These are phyloP conservation scores for Saccharomycopsis sp. DNA, from an alignment of 805 yeast genomes.

Conservation along the genomic window DNA sequence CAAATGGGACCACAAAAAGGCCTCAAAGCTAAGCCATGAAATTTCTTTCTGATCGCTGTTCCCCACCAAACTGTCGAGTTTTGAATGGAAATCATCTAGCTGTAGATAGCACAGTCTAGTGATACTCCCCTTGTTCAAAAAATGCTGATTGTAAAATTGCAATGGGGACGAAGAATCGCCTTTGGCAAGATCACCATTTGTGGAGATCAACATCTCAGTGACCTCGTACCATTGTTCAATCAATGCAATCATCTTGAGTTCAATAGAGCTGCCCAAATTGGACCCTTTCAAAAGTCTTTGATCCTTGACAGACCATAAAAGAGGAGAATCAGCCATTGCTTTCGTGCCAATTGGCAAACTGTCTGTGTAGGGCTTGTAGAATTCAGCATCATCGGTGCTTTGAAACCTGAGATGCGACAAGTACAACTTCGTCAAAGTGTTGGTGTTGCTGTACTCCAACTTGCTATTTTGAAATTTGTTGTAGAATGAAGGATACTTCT, in stretches of 20 bases:
- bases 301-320: slow-evolving; percentile 15
- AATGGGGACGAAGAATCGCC: neutral
- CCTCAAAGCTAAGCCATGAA: slow-evolving; percentile 56
- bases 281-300: slow-evolving; percentile 9
- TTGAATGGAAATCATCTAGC: slow-evolving; percentile 30
- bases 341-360: slow-evolving; percentile 13
- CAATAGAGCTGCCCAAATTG: slow-evolving; percentile 13
- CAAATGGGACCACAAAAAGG: slow-evolving; percentile 67
- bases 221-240: slow-evolving; percentile 18
- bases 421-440: slow-evolving; percentile 13
- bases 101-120: slow-evolving; percentile 2
- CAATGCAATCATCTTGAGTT: slow-evolving; percentile 6
- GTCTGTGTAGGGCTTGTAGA: slow-evolving; percentile 15
- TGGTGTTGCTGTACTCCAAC: slow-evolving; percentile 7
- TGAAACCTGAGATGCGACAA: slow-evolving; percentile 7
- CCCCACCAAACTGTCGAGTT: slow-evolving; percentile 27
- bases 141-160: slow-evolving; percentile 2
- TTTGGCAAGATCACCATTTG: neutral
- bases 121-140: slow-evolving; percentile 4
- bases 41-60: slow-evolving; percentile 5
- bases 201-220: neutral
- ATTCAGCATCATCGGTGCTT: neutral
- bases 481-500: no score
- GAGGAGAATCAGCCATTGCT: slow-evolving; percentile 16
- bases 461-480: no score